Percentiles rank a stretch among this genome's conserved stretches.
Evolutionary conservation across 1,139 yeast species (phyloP).

Genomic region (Suhomyces guaymorum): DNA sequence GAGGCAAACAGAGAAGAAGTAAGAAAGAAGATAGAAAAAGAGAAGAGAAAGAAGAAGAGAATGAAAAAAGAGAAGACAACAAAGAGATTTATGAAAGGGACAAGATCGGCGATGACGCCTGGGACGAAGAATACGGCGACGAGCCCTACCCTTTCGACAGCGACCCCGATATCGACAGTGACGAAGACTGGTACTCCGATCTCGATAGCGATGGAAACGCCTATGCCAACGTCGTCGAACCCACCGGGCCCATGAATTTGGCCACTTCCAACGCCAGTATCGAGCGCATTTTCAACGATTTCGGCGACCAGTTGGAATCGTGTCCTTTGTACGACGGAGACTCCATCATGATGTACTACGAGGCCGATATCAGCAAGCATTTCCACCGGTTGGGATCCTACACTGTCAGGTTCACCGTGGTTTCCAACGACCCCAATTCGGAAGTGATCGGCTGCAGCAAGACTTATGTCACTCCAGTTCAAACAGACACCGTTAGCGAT

Average conservation of each 20-base stretch:
- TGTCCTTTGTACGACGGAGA: slow-evolving; percentile 49
- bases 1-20: neutral
- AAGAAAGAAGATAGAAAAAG: neutral
- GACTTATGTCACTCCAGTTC: slow-evolving; percentile 53
- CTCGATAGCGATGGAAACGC: slow-evolving; percentile 5
- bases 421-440: slow-evolving; percentile 38
- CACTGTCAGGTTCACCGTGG: slow-evolving; percentile 37
- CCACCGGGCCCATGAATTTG: slow-evolving; percentile 7
- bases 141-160: too few species aligned
- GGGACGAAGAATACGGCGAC: too few species aligned
- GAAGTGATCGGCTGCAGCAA: slow-evolving; percentile 48
- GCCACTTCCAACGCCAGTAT: slow-evolving; percentile 24
- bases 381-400: slow-evolving; percentile 46
- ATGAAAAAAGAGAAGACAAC: neutral
- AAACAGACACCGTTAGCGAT: slow-evolving; percentile 30
- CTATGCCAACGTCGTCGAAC: neutral
- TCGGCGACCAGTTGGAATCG: slow-evolving; percentile 29
- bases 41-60: neutral
- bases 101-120: too few species aligned
- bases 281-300: slow-evolving; percentile 26
- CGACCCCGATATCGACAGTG: too few species aligned
- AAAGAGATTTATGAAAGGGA: neutral
- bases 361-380: slow-evolving; percentile 36
- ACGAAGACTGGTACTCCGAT: neutral
- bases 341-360: slow-evolving; percentile 40